Base-by-base conservation (phyloP, 495 filamentous ascomycete species). In the Echria macrotheca region DNA sequence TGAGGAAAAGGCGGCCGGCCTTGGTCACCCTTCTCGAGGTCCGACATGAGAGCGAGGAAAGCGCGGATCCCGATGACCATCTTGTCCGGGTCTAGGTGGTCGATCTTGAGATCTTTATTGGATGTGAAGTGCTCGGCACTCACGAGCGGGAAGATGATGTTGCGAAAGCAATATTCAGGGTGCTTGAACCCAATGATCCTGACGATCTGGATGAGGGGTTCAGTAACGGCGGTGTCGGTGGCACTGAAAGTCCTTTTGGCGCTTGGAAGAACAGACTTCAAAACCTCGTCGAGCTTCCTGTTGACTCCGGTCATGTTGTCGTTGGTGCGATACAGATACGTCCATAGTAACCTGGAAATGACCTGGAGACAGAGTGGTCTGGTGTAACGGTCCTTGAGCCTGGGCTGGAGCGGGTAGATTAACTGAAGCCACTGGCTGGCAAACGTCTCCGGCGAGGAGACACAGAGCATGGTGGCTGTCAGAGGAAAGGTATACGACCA, bases 41-140 rank as follows among this genome's bases (percentile, higher is more conserved):
- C 93, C 1, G 85, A 75, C 84, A 97, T 90, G 35, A 96, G 86
- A 9, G 85, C 84, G 5, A 99, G 73, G 58, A 96, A 99, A 7
- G 93, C 84, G 42, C 87, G 79, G 49, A 99, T 99, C 9, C 91
- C 93, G 59, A 99, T 86, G 8, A 96, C 89, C 73, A 96, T 95
- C 60, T 85, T 86, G 60, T 99, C 93, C 0, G 93, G 93, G 43
- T 96, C 93, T 56, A 99, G 81, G 57, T 93, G 87, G 60, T 96
- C 91, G 40, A 95, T 85, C 59, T 82, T 89, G 48, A 93, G 70
- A 23, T 95, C 90, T 61, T 79, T 84, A 24, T 85, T 83, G 24
- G 80, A 76, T 1, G 79, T 79, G 60, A 98, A 90, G 24, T 87
- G 70, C 31, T 99, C 93, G 5, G 89, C 87, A 61, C 95, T 96